Conservation (phyloP, 257 asterid genomes). For the Fraxinus cuspidata region DNA sequence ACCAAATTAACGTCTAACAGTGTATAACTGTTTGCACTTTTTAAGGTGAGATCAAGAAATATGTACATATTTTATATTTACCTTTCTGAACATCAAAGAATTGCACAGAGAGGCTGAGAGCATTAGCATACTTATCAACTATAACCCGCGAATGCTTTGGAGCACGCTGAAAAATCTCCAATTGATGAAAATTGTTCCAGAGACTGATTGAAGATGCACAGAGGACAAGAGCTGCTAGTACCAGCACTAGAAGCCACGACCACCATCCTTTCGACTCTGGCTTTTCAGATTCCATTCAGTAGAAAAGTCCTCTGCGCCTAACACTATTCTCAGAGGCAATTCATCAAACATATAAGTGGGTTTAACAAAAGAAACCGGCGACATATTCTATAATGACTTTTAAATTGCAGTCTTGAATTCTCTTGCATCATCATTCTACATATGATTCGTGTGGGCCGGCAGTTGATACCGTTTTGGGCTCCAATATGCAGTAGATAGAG, state of each 20-base stretch:
- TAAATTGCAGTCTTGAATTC: background rate
- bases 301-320: background rate
- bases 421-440: constrained; percentile 7
- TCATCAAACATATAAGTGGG: constrained; percentile 8
- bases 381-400: too few relatives aligned
- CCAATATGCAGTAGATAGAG: background rate
- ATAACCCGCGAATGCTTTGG: constrained; percentile 10
- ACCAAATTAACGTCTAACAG: background rate
- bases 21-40: background rate
- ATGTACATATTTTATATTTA: constrained; percentile 4
- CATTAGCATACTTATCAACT: constrained; percentile 40
- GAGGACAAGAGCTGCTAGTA: constrained; percentile 36
- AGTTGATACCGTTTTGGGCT: constrained; percentile 20
- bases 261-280: constrained; percentile 28
- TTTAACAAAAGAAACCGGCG: too few relatives aligned
- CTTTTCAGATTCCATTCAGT: constrained; percentile 37
- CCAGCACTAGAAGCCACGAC: constrained; percentile 35
- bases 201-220: constrained; percentile 48
- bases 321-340: background rate
- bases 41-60: background rate
- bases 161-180: constrained; percentile 18
- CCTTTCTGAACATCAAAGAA: constrained; percentile 69
- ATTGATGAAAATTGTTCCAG: constrained; percentile 26
- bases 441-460: constrained; percentile 19
- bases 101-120: constrained; percentile 52